These are phyloP conservation scores for Yamadazyma olivae DNA, from an alignment of 805 yeast species.

Conservation along the genomic window DNA sequence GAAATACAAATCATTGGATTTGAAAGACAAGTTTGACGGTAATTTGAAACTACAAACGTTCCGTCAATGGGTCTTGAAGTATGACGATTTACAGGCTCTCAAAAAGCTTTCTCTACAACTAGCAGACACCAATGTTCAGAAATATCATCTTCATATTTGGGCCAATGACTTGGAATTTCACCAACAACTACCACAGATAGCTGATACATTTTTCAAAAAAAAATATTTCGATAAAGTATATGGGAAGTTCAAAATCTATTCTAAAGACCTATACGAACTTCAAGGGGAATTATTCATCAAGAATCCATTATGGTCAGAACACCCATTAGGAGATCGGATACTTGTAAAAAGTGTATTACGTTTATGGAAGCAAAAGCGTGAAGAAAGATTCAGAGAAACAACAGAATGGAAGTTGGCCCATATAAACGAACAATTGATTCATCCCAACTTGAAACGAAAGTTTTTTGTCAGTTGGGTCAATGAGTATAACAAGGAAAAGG, in stretches of 20 bases:
- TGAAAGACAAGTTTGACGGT: neutral
- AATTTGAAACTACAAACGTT: neutral
- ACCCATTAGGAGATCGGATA: neutral
- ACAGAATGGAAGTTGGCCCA: constrained; percentile 15
- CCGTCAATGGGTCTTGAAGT: neutral
- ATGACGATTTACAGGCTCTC: neutral
- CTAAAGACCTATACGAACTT: neutral
- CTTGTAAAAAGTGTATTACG: neutral
- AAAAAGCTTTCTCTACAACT: neutral
- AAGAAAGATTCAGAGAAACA: constrained; percentile 17
- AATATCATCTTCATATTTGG: constrained; percentile 4
- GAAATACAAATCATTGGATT: neutral
- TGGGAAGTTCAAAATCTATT: neutral
- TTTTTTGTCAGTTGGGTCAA: constrained; percentile 20
- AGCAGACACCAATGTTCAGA: neutral
- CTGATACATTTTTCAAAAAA: constrained; percentile 9
- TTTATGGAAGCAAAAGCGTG: constrained; percentile 23
- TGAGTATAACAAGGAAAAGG: constrained; percentile 8
- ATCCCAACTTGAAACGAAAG: constrained; percentile 12
- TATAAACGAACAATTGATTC: constrained; percentile 15
- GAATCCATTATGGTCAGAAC: neutral
- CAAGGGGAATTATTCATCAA: neutral
- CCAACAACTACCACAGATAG: constrained; percentile 7
- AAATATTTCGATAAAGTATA: constrained; percentile 3
- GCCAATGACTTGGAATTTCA: constrained; percentile 1